A percentile compares a stretch with the other conserved stretches of the same genome.
Conservation (phyloP, 805 yeast species). For the Isabelozyma rhagii region DNA sequence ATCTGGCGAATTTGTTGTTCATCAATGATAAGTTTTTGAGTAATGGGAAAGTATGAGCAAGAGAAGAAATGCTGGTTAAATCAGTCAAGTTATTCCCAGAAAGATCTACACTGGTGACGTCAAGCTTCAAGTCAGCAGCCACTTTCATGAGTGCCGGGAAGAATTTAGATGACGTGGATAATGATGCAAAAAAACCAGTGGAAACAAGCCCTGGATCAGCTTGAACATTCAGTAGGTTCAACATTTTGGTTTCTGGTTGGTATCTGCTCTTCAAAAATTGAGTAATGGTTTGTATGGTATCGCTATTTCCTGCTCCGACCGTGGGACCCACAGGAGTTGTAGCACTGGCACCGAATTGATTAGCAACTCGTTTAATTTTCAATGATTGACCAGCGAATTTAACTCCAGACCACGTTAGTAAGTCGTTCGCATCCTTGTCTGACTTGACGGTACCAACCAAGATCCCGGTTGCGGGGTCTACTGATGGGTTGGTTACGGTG, state of each 20-base stretch:
- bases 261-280: constrained; percentile 65
- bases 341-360: constrained; percentile 8
- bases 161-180: constrained; percentile 70
- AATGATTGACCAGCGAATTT: constrained; percentile 74
- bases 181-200: constrained; percentile 63
- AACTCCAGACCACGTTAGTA: constrained; percentile 68
- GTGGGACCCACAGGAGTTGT: constrained; percentile 1
- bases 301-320: constrained; percentile 12
- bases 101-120: constrained; percentile 69
- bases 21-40: constrained; percentile 78
- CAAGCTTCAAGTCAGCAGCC: constrained; percentile 53
- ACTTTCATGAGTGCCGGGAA: constrained; percentile 87
- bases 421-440: constrained; percentile 53
- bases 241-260: constrained; percentile 57
- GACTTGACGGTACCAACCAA: constrained; percentile 58
- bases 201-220: constrained; percentile 58
- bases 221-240: constrained; percentile 65
- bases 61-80: constrained; percentile 52
- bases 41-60: constrained; percentile 72
- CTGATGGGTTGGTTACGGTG: constrained; percentile 48
- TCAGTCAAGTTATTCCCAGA: constrained; percentile 61
- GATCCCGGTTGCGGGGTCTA: constrained; percentile 47
- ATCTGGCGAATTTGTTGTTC: constrained; percentile 61
- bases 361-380: constrained; percentile 42
- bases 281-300: constrained; percentile 62